Conservation (phyloP, 345 rosid species). For the Pugionium cornutum region DNA sequence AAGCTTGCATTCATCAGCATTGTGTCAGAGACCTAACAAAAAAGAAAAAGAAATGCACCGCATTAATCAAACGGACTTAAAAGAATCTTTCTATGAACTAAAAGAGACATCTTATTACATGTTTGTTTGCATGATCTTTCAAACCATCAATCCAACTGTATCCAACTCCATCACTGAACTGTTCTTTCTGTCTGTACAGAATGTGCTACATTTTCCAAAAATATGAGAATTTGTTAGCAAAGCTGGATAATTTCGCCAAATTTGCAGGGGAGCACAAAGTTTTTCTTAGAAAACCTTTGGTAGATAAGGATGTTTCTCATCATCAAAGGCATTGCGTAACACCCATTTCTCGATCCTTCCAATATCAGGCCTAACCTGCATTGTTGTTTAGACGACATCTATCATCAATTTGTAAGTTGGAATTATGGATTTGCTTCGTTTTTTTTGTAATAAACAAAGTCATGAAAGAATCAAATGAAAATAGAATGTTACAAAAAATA, state of each 20-base stretch:
- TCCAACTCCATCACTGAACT: constrained; percentile 90
- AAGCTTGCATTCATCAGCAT: constrained; percentile 76
- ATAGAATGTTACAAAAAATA: neutral
- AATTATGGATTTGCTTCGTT: no score
- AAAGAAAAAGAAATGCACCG: constrained; percentile 2
- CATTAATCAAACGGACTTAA: constrained; percentile 7
- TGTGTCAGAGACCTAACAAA: constrained; percentile 67
- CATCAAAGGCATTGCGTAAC: constrained; percentile 83
- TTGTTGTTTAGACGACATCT: constrained; percentile 12
- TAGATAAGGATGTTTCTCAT: constrained; percentile 67
- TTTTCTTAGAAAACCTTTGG: constrained; percentile 56
- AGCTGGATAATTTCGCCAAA: neutral
- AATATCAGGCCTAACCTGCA: constrained; percentile 66
- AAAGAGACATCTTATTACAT: constrained; percentile 43
- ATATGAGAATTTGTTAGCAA: constrained; percentile 27
- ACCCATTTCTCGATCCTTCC: constrained; percentile 89
- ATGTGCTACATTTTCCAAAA: constrained; percentile 55
- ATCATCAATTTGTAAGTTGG: neutral
- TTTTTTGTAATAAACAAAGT: neutral
- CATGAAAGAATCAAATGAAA: neutral
- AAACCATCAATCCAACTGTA: constrained; percentile 88
- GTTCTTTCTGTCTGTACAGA: constrained; percentile 82
- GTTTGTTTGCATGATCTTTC: constrained; percentile 72
- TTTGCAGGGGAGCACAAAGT: constrained; percentile 10
- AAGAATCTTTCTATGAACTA: neutral